These are phyloP conservation scores for Mallotus japonicus DNA, from an alignment of 441 rosid genomes.

Conservation along the genomic window DNA sequence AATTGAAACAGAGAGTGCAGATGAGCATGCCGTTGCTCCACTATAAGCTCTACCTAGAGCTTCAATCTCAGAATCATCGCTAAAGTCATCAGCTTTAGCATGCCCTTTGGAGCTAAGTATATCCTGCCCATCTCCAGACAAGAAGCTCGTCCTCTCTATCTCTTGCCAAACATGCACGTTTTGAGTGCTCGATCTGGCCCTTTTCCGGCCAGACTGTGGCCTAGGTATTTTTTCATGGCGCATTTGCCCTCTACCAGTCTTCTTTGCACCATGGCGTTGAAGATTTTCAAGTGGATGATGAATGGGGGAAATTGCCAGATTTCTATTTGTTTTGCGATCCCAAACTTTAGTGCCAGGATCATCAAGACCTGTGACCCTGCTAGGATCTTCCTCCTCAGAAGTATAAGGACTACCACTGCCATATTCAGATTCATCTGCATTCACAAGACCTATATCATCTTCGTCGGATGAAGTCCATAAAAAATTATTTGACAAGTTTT, in stretches of 20 bases:
- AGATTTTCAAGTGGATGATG: constrained; percentile 98
- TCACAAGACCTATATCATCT: constrained; percentile 43
- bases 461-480: constrained; percentile 42
- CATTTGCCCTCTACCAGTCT: constrained; percentile 50
- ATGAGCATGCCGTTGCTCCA: constrained; percentile 73
- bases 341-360: constrained; percentile 97
- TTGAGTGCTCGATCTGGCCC: constrained; percentile 54
- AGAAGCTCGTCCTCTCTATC: constrained; percentile 78
- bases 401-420: constrained; percentile 63
- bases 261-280: constrained; percentile 45
- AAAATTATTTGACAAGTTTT: constrained; percentile 41
- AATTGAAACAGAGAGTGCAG: constrained; percentile 44
- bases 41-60: constrained; percentile 59
- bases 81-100: constrained; percentile 57
- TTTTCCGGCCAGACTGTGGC: constrained; percentile 60
- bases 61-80: constrained; percentile 69
- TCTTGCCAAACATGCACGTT: constrained; percentile 68
- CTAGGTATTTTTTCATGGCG: constrained; percentile 45
- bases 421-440: constrained; percentile 43
- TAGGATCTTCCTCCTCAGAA: constrained; percentile 86
- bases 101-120: constrained; percentile 47
- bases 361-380: constrained; percentile 69
- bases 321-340: constrained; percentile 93
- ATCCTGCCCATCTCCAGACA: constrained; percentile 84
- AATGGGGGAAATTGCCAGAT: constrained; percentile 62